phyloP scores from a whole-genome alignment of 176 grass and related monocot species.

The Bothriochloa decipiens region DNA sequence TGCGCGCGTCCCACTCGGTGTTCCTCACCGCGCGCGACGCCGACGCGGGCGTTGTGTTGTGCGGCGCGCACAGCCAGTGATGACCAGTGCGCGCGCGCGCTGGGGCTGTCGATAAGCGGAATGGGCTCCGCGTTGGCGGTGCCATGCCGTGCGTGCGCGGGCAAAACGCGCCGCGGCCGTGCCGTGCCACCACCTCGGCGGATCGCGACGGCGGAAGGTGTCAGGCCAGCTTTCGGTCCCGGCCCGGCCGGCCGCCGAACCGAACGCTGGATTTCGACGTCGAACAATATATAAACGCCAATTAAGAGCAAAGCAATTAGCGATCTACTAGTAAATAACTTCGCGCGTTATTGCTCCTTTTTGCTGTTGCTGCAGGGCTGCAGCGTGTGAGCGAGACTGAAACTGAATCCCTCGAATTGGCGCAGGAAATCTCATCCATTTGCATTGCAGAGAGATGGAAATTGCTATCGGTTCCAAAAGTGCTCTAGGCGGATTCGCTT shows the following conservation, averaged over 20 bases:
- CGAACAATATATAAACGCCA: neutral
- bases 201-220: constrained; percentile 19
- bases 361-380: no score
- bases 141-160: constrained; percentile 18
- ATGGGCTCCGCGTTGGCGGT: neutral
- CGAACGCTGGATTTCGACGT: neutral
- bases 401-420: neutral
- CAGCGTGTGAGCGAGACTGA: no score
- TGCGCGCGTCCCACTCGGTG: constrained; percentile 22
- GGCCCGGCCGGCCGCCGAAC: neutral
- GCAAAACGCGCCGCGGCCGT: neutral
- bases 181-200: neutral
- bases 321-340: neutral
- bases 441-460: no score
- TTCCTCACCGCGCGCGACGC: neutral
- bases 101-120: no score
- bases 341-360: neutral
- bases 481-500: neutral
- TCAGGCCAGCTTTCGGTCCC: neutral
- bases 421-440: no score
- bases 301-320: no score
- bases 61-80: neutral
- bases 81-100: no score
- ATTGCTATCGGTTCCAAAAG: no score
- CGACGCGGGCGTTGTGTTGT: no score